A percentile compares a stretch with the other conserved stretches of the same genome.
Evolutionary conservation across 2,329 filamentous ascomycete genomes (phyloP).

Genomic region (Ophiocordyceps unilateralis): DNA sequence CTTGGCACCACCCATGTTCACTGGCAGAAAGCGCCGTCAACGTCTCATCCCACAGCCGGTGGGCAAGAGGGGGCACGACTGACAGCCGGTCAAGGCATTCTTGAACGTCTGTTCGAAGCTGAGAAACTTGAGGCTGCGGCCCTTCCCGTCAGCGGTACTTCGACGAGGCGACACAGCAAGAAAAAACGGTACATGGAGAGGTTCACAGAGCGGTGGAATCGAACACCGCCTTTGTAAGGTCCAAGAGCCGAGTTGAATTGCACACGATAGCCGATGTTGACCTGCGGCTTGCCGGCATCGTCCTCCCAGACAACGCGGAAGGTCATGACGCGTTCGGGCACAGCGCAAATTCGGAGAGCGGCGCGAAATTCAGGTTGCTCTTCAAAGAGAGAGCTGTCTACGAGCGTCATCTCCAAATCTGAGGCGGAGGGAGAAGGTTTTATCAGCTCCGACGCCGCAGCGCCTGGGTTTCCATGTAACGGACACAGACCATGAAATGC

Average conservation of each 20-base stretch:
- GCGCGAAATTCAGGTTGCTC: slow-evolving; percentile 41
- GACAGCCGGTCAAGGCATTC: slow-evolving; percentile 90
- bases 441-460: too few relatives aligned
- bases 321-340: slow-evolving; percentile 91
- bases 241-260: slow-evolving; percentile 98
- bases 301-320: slow-evolving; percentile 97
- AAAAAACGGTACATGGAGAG: slow-evolving; percentile 40
- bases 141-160: background rate
- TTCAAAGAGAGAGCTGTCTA: too few relatives aligned
- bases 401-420: too few relatives aligned
- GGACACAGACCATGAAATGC: too few relatives aligned
- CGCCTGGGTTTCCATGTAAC: too few relatives aligned
- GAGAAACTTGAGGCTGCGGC: slow-evolving; percentile 66
- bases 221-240: slow-evolving; percentile 93
- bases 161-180: background rate
- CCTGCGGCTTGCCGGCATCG: slow-evolving; percentile 73
- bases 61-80: slow-evolving; percentile 20
- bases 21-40: slow-evolving; percentile 7
- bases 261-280: slow-evolving; percentile 90
- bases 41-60: background rate
- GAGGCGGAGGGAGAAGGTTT: too few relatives aligned
- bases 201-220: slow-evolving; percentile 84
- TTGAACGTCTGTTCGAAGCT: slow-evolving; percentile 99
- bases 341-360: slow-evolving; percentile 70
- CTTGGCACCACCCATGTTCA: slow-evolving; percentile 84